Conservation (phyloP, 352 stramenopile genomes). For the Globisporangium polare region DNA sequence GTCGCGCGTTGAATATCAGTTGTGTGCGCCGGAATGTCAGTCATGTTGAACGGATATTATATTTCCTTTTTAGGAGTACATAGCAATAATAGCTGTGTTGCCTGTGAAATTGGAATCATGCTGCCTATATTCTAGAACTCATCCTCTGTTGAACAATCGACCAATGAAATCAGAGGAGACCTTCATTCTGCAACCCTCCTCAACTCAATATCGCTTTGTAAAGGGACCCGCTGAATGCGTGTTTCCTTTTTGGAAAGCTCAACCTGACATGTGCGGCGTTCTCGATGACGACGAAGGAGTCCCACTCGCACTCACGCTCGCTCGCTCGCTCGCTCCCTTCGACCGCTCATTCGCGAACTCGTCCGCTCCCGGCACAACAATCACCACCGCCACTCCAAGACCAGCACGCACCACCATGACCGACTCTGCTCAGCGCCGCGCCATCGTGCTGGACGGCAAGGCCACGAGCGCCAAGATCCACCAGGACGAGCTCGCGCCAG, state of each 20-base stretch:
- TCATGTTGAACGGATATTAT: no score
- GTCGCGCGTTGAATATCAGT: no score
- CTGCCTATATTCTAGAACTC: no score
- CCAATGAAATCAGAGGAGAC: background rate
- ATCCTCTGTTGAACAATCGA: background rate
- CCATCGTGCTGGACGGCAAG: conserved; percentile 72
- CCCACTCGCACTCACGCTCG: background rate
- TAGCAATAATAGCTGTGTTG: no score
- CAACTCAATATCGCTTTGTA: background rate
- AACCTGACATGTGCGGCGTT: background rate
- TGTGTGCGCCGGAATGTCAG: no score
- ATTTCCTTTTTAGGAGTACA: no score
- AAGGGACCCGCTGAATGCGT: background rate
- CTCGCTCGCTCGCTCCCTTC: background rate
- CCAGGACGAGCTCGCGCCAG: conserved; percentile 74
- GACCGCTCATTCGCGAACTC: conserved; percentile 1
- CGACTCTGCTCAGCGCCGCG: background rate
- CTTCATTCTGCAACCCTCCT: background rate
- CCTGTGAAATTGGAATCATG: no score
- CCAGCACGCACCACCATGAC: background rate
- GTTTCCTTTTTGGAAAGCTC: background rate
- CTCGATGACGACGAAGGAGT: background rate
- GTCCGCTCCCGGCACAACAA: background rate
- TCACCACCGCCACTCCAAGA: background rate
- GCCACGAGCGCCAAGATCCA: conserved; percentile 81